Evolutionary conservation across 2,329 filamentous ascomycete genomes (phyloP).

Genomic region (Exserohilum turcica): DNA sequence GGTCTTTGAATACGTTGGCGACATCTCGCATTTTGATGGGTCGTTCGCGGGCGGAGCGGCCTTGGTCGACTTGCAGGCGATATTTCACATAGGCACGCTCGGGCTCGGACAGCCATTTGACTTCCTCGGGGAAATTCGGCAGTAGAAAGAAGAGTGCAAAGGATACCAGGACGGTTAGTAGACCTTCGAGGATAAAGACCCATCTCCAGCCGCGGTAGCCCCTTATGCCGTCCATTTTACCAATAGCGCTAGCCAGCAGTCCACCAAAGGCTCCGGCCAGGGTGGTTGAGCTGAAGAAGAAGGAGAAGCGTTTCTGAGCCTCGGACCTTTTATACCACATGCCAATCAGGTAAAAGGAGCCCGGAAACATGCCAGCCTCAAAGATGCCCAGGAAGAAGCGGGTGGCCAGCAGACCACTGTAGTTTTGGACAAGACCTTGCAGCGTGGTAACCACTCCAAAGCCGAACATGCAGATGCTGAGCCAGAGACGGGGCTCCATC

Average conservation of each 20-base stretch:
- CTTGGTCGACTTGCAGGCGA: constrained; percentile 55
- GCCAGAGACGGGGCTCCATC: constrained; percentile 59
- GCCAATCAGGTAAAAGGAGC: constrained; percentile 70
- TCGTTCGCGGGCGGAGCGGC: constrained; percentile 52
- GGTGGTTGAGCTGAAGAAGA: constrained; percentile 88
- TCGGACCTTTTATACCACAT: constrained; percentile 91
- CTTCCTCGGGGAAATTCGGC: constrained; percentile 57
- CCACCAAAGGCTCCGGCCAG: constrained; percentile 85
- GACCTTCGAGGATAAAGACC: constrained; percentile 76
- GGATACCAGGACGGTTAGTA: constrained; percentile 52
- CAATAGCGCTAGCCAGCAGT: constrained; percentile 81
- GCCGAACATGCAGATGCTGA: constrained; percentile 80
- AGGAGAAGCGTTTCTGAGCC: constrained; percentile 87
- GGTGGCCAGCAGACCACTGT: constrained; percentile 74
- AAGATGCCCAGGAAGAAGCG: constrained; percentile 78
- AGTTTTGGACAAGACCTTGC: constrained; percentile 80
- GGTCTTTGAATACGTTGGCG: constrained; percentile 54
- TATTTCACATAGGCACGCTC: constrained; percentile 55
- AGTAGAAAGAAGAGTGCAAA: constrained; percentile 56
- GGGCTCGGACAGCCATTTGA: constrained; percentile 54
- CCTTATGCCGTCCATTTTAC: constrained; percentile 76
- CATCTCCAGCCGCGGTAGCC: constrained; percentile 78
- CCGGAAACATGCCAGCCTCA: constrained; percentile 61
- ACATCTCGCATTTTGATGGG: constrained; percentile 52
- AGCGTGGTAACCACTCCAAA: constrained; percentile 71